phyloP scores from a whole-genome alignment of 2,329 filamentous ascomycete species.

The Aspergillus fischeri region DNA sequence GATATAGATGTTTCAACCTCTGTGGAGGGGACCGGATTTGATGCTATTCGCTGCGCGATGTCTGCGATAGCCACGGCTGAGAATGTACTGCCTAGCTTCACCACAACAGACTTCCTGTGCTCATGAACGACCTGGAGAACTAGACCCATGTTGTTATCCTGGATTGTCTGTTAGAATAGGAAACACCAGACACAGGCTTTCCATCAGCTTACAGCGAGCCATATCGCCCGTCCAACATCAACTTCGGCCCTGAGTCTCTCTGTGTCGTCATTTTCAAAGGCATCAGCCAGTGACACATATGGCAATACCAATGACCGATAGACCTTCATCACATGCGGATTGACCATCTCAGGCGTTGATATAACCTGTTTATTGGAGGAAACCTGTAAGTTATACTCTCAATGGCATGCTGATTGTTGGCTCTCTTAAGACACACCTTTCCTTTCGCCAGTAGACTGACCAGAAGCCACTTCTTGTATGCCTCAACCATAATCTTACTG shows the following conservation, averaged over 20 bases:
- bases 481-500: constrained; percentile 78
- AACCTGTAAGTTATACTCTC: constrained; percentile 2
- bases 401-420: background rate
- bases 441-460: constrained; percentile 69
- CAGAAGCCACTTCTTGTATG: constrained; percentile 88
- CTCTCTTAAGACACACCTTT: constrained; percentile 36
- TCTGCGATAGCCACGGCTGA: constrained; percentile 55
- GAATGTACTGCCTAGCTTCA: constrained; percentile 70
- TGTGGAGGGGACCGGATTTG: constrained; percentile 19
- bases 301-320: constrained; percentile 60
- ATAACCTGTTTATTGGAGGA: constrained; percentile 33
- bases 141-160: constrained; percentile 70
- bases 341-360: constrained; percentile 54
- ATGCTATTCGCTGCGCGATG: constrained; percentile 34
- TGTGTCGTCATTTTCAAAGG: constrained; percentile 61
- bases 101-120: constrained; percentile 71
- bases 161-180: constrained; percentile 8
- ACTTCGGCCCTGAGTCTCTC: constrained; percentile 61
- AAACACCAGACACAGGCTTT: background rate
- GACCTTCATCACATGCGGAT: constrained; percentile 50
- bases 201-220: constrained; percentile 51
- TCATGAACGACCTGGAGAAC: constrained; percentile 65
- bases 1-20: constrained; percentile 35
- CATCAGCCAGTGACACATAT: constrained; percentile 66
- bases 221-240: constrained; percentile 55